These are phyloP conservation scores for Metschnikowia amazonensis DNA, from an alignment of 805 yeast genomes.

Conservation along the genomic window DNA sequence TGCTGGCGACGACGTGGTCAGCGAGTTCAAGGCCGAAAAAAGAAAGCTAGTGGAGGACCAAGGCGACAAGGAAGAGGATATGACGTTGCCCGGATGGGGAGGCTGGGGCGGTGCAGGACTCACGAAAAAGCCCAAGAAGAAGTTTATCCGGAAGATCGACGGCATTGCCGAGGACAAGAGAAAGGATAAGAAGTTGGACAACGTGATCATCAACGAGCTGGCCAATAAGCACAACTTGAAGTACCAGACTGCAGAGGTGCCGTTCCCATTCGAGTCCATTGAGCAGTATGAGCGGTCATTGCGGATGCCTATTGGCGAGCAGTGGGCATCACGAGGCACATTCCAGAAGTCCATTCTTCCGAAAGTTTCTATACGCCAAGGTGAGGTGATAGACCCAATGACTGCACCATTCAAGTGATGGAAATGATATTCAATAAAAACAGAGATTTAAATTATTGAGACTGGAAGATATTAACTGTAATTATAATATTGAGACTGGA, in stretches of 20 bases:
- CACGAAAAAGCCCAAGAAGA: constrained; percentile 46
- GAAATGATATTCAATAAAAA: too few relatives aligned
- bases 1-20: constrained; percentile 94
- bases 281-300: constrained; percentile 94
- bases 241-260: constrained; percentile 86
- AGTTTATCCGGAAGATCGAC: constrained; percentile 63
- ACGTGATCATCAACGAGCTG: constrained; percentile 86
- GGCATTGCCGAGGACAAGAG: constrained; percentile 76
- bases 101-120: constrained; percentile 79
- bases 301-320: constrained; percentile 95
- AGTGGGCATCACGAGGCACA: constrained; percentile 87
- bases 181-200: constrained; percentile 67
- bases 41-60: constrained; percentile 62
- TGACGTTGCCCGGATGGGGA: constrained; percentile 96
- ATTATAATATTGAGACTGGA: too few relatives aligned
- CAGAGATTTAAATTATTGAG: too few relatives aligned
- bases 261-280: constrained; percentile 87
- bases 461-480: too few relatives aligned
- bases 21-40: constrained; percentile 78
- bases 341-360: constrained; percentile 91
- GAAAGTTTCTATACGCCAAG: constrained; percentile 77
- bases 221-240: constrained; percentile 79
- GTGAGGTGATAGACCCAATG: constrained; percentile 86
- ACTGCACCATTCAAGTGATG: constrained; percentile 71
- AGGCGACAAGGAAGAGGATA: constrained; percentile 81